These are phyloP conservation scores for Diacronema lutheri DNA, from an alignment of 78 protist genomes.

Conservation along the genomic window DNA sequence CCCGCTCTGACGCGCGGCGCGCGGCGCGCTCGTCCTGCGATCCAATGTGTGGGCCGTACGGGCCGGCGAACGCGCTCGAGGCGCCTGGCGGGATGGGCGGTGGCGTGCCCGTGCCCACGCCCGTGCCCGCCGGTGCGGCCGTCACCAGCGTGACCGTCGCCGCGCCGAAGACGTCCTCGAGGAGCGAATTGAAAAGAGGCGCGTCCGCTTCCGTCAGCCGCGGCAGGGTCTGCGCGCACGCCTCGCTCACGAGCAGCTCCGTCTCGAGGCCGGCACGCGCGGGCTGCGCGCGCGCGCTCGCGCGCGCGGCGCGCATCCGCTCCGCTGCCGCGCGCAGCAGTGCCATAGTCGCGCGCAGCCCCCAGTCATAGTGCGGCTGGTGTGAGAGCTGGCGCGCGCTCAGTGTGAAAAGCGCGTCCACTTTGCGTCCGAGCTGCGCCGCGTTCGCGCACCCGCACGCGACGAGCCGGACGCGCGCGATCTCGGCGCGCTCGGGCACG, in stretches of 20 bases:
- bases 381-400: constrained; percentile 80
- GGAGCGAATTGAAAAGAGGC: constrained; percentile 73
- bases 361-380: constrained; percentile 85
- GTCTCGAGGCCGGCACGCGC: no score
- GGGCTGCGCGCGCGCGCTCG: no score
- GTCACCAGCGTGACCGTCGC: no score
- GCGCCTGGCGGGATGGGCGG: no score
- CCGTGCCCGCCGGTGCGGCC: no score
- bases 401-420: constrained; percentile 71
- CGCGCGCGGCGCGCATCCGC: constrained; percentile 13
- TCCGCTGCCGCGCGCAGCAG: constrained; percentile 71
- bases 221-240: constrained; percentile 83
- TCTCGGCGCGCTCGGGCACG: constrained; percentile 83
- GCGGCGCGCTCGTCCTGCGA: no score
- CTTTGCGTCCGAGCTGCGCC: constrained; percentile 58
- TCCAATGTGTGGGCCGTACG: no score
- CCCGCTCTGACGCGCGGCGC: no score
- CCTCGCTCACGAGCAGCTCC: constrained; percentile 65
- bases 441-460: constrained; percentile 68
- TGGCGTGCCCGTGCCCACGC: no score
- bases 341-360: constrained; percentile 74
- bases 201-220: constrained; percentile 83
- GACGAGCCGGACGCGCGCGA: constrained; percentile 78
- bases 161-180: constrained; percentile 83
- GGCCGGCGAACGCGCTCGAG: no score